Percentiles rank a stretch among this genome's conserved stretches.
Conservation (phyloP, 176 grass and related monocot species). For the Hyparrhenia diplandra region DNA sequence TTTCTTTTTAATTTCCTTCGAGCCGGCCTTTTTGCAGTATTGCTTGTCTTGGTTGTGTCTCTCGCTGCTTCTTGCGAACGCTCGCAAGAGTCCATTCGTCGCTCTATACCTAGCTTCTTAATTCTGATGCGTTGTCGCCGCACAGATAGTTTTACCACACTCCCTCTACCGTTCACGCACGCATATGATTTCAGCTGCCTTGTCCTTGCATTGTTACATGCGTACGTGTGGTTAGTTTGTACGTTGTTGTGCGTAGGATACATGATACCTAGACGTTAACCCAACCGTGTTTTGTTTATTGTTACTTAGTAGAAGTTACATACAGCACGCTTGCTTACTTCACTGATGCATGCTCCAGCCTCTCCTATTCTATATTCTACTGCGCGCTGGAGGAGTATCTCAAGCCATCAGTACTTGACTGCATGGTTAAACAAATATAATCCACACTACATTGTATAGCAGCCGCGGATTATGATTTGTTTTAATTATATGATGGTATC, state of each 20-base stretch:
- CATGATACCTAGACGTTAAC: conserved; percentile 7
- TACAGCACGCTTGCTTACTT: not conserved
- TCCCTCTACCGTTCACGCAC: not conserved
- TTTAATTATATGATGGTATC: not conserved
- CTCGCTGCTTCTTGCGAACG: no score
- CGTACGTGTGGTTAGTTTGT: not conserved
- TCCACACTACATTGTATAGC: not conserved
- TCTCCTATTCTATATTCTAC: not conserved
- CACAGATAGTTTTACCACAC: not conserved
- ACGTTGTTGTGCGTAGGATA: not conserved
- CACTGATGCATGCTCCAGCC: not conserved
- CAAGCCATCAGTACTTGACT: no score
- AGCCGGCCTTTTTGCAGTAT: no score
- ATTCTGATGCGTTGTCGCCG: no score
- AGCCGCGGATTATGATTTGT: not conserved
- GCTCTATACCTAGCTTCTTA: no score
- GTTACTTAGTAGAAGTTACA: not conserved
- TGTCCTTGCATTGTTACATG: not conserved
- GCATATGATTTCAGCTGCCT: not conserved
- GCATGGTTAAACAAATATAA: no score
- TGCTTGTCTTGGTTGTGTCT: no score
- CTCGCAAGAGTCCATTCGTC: no score
- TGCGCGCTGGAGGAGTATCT: no score
- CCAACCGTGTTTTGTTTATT: not conserved
- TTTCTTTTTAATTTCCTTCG: not conserved